phyloP scores from a whole-genome alignment of 1,284 basidiomycete genomes.

The Cerioporus squamosus region DNA sequence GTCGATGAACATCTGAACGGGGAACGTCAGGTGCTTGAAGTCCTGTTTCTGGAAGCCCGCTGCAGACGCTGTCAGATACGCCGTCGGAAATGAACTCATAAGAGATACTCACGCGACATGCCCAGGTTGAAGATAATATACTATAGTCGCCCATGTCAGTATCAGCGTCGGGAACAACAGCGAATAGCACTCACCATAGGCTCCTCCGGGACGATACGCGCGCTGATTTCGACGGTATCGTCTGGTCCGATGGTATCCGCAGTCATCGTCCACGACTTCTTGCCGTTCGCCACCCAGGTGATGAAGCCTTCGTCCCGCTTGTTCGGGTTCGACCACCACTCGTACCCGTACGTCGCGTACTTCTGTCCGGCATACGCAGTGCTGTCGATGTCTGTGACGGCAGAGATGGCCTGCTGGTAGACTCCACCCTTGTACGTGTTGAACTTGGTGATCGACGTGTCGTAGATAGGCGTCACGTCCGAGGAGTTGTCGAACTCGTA shows the following conservation, averaged over 20 bases:
- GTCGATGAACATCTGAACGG: conserved; percentile 72
- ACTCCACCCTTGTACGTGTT: conserved; percentile 80
- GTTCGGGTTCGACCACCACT: conserved; percentile 74
- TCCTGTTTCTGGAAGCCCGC: conserved; percentile 72
- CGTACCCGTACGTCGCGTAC: conserved; percentile 70
- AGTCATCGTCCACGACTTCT: conserved; percentile 69
- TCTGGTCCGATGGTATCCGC: conserved; percentile 66
- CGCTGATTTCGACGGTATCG: conserved; percentile 51
- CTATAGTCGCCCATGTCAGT: conserved; percentile 39
- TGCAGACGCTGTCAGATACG: conserved; percentile 23
- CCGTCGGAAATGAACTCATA: conserved; percentile 19
- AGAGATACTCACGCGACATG: conserved; percentile 61
- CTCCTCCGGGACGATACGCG: conserved; percentile 78
- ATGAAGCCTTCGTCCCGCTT: conserved; percentile 69
- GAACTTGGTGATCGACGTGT: conserved; percentile 52
- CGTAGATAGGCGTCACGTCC: conserved; percentile 57
- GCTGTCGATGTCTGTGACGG: conserved; percentile 58
- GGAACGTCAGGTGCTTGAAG: conserved; percentile 69
- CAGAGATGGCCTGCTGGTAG: conserved; percentile 84
- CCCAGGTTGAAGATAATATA: conserved; percentile 79
- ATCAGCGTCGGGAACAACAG: neutral
- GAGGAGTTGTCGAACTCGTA: conserved; percentile 65
- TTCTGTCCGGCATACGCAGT: conserved; percentile 55
- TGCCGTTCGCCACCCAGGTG: conserved; percentile 70
- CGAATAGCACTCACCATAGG: conserved; percentile 59